phyloP scores from a whole-genome alignment of 805 yeast species.

The Kodamaea lidongshanica region DNA sequence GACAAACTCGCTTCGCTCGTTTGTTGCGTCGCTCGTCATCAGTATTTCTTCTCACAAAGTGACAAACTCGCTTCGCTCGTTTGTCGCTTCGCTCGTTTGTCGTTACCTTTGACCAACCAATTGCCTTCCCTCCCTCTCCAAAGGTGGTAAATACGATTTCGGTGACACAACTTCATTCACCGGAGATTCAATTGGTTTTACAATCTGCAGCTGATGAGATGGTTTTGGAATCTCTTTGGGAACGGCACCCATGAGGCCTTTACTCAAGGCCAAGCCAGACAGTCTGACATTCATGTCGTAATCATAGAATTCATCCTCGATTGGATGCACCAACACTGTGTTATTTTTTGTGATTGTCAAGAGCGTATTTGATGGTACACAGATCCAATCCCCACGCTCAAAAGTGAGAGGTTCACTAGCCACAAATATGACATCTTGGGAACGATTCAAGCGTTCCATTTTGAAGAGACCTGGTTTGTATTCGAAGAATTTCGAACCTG shows the following conservation, averaged over 20 bases:
- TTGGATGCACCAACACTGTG: constrained; percentile 86
- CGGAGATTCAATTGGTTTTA: constrained; percentile 3
- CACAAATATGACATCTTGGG: constrained; percentile 92
- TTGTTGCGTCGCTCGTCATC: no score
- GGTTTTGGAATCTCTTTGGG: constrained; percentile 47
- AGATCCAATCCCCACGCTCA: constrained; percentile 95
- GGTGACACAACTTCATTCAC: constrained; percentile 17
- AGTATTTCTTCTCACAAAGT: no score
- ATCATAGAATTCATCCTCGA: constrained; percentile 81
- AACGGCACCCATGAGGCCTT: constrained; percentile 89
- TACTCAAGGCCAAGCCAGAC: constrained; percentile 76
- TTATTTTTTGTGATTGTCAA: constrained; percentile 71
- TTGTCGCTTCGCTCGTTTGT: constrained; percentile 2
- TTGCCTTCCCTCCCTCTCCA: constrained; percentile 32
- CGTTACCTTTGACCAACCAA: no score
- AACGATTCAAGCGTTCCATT: constrained; percentile 89
- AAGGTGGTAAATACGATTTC: constrained; percentile 27
- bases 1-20: no score
- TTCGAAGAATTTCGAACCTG: constrained; percentile 88
- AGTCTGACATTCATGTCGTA: constrained; percentile 63
- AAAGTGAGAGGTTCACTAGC: constrained; percentile 96
- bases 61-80: no score
- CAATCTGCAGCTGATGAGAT: constrained; percentile 2
- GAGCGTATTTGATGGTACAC: constrained; percentile 89
- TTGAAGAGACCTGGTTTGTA: constrained; percentile 85